Base-by-base conservation (phyloP, 2,329 filamentous ascomycete genomes). In the Aspergillus cejpii region DNA sequence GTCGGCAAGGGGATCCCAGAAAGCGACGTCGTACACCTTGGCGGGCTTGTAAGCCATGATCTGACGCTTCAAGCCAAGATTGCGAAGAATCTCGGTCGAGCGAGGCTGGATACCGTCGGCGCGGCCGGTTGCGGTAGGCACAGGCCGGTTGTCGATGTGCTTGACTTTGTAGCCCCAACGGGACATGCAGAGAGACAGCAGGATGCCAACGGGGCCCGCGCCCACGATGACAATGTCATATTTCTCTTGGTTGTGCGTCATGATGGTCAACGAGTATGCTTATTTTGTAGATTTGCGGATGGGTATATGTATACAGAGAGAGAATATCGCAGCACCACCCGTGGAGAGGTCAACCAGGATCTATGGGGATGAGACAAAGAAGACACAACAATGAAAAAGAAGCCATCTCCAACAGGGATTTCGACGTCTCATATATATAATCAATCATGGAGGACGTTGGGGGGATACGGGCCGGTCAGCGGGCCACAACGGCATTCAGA, bases 131-230 rank as follows among this genome's bases (percentile, higher is more conserved):
- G 80, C 73, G 10, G 89, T 95, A 12, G 89, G 89, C 59, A 91
- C 85, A 2, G 87, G 75, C 47, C 89, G 79, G 69, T 94, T 94
- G 70, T 95, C 90, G 61, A 95, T 88, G 69, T 95, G 88, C 74
- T 91, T 94, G 67, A 96, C 87, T 66, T 81, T 88, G 75, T 95
- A 96, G 15, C 90, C 90, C 87, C 89, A 95, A 72, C 89, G 78
- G 49, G 87, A 86, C 50, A 96, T 78, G 63, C 86, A 91, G 23
- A 89, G 89, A 6, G 88, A 92, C 19, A 95, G 77, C 70, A 94
- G 83, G 46, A 95, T 78, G 44, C 90, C 90, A 31, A 90, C 88
- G 3, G 90, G 90, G 12, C 90, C 90, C 44, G 90, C 90, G 52
- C 90, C 90, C 44, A 95, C 77, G 54, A 95, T 89, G 56, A 95